Evolutionary conservation across 1,284 basidiomycete genomes (phyloP), one percentile per base, ranked within the genome.

Genomic region (Schizophyllum amplum): DNA sequence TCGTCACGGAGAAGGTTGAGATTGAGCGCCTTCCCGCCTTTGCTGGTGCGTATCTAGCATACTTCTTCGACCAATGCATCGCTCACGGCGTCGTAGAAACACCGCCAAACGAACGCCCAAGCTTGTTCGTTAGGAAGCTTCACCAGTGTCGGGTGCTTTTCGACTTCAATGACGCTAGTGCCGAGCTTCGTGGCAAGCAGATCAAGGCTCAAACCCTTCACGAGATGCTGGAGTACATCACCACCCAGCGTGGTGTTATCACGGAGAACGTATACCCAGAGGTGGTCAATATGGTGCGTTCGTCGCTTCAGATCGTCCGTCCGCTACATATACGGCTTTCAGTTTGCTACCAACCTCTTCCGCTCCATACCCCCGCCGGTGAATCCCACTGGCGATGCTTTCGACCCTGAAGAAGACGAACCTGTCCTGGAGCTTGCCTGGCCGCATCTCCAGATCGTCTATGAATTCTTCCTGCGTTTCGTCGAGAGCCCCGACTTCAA

Each of bases 201-300:
- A 90, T 99, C 77, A 99, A 99, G 77, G 92, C 96, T 1, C 92
- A 97, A 69, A 94, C 97, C 4, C 75, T 99, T 56, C 94, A 98
- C 65, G 97, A 99, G 76, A 94, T 99, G 92, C 82, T 99, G 69
- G 97, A 99, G 69, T 99, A 98, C 73, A 97, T 99, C 71, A 98
- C 96, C 55, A 94, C 91, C 54, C 94, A 98, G 72, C 85, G 94
- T 61, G 90, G 92, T 61, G 94, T 98, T 65, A 97, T 99, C 68
- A 98, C 94, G 53, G 97, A 99, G 72, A 85, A 82, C 66, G 82
- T 99, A 84, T 99, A 99, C 82, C 97, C 97, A 53, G 97, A 99
- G 79, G 96, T 99, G 61, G 93, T 99, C 64, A 87, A 87, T 70
- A 99, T 99, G 97, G 94, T 93, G 63, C 63, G 86, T 64, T 55